Conservation (phyloP, 176 grass and related monocot genomes). For the Avena atlantica region DNA sequence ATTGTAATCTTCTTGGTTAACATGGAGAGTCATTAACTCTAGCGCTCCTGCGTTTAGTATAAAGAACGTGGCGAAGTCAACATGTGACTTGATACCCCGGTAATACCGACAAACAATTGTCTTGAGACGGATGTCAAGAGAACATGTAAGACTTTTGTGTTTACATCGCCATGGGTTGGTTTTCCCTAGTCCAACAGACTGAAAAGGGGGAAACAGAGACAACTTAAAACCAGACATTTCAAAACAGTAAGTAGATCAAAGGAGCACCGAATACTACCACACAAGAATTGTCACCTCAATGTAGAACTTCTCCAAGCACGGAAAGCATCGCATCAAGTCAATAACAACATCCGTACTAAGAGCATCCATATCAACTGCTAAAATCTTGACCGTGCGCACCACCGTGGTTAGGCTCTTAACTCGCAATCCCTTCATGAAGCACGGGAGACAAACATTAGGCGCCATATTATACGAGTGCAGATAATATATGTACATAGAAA, state of each 20-base stretch:
- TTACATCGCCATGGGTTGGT: background rate
- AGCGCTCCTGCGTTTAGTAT: background rate
- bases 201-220: background rate
- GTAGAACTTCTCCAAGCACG: background rate
- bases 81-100: background rate
- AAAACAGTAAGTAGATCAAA: background rate
- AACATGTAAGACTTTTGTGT: background rate
- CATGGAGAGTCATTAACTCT: background rate
- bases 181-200: background rate
- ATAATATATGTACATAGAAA: background rate
- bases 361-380: background rate
- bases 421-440: background rate
- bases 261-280: background rate
- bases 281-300: background rate
- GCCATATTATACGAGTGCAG: too few relatives aligned
- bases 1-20: background rate
- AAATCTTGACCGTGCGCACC: background rate
- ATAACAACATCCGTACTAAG: background rate
- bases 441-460: background rate
- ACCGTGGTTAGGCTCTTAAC: too few relatives aligned
- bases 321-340: conserved; percentile 4
- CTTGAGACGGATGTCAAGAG: background rate
- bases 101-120: background rate
- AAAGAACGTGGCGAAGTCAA: background rate
- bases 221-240: background rate